A percentile compares a stretch with the other conserved stretches of the same genome.
phyloP scores from a whole-genome alignment of 768 basidiomycete species.

The Amanita molliuscula region DNA sequence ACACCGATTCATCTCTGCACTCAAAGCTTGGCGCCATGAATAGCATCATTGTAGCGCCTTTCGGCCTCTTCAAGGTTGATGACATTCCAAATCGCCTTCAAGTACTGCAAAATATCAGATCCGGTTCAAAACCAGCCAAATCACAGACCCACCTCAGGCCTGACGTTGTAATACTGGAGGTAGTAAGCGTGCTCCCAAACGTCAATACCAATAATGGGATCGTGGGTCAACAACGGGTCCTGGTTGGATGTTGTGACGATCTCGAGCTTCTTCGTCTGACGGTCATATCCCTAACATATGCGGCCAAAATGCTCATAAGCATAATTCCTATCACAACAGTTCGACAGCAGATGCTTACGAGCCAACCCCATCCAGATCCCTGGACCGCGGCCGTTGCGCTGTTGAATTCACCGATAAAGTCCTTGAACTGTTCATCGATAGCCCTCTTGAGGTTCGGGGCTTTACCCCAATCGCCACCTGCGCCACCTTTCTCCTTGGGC shows the following conservation, averaged over 20 bases:
- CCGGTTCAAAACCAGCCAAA: not conserved
- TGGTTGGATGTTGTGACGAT: slow-evolving; percentile 92
- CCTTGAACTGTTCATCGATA: slow-evolving; percentile 55
- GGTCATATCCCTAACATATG: slow-evolving; percentile 53
- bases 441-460: slow-evolving; percentile 55
- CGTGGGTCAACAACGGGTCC: slow-evolving; percentile 72
- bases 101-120: slow-evolving; percentile 37
- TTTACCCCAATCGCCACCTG: slow-evolving; percentile 46
- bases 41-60: slow-evolving; percentile 42
- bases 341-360: slow-evolving; percentile 42
- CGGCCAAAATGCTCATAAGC: slow-evolving; percentile 1
- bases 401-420: slow-evolving; percentile 76
- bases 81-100: slow-evolving; percentile 67
- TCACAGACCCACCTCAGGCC: slow-evolving; percentile 60
- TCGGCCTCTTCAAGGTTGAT: slow-evolving; percentile 72
- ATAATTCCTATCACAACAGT: not conserved
- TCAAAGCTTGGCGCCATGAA: slow-evolving; percentile 1
- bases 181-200: slow-evolving; percentile 98
- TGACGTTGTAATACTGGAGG: slow-evolving; percentile 93
- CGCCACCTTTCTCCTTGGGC: slow-evolving; percentile 35
- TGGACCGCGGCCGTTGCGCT: slow-evolving; percentile 78
- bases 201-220: slow-evolving; percentile 86
- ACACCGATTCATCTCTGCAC: not conserved
- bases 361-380: slow-evolving; percentile 95
- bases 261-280: slow-evolving; percentile 61